Evolutionary conservation across 2,329 filamentous ascomycete species (phyloP).

Genomic region (Aspergillus amoenus): DNA sequence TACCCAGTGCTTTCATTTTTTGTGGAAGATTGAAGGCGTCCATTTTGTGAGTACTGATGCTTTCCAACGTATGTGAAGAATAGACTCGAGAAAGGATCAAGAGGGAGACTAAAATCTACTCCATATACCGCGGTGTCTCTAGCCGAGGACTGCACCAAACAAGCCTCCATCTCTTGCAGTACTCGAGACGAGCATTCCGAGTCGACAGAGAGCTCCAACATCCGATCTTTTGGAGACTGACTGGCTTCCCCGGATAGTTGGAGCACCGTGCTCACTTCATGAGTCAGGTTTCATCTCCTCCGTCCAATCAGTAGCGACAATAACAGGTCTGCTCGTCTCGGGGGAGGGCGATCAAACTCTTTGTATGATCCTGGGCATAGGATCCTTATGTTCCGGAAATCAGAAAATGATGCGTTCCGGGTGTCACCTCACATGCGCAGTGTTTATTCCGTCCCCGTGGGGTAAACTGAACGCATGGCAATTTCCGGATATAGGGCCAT

Average conservation of each 20-base stretch:
- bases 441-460: neutral
- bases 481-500: neutral
- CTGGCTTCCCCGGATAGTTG: neutral
- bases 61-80: neutral
- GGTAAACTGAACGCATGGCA: constrained; percentile 2
- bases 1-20: constrained; percentile 2
- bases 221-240: neutral
- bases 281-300: neutral
- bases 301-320: neutral
- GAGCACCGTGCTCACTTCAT: neutral
- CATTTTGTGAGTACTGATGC: neutral
- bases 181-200: neutral
- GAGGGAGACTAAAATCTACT: neutral
- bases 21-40: neutral
- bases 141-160: neutral
- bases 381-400: neutral
- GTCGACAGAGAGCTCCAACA: neutral
- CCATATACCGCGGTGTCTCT: neutral
- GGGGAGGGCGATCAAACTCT: neutral
- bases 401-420: neutral
- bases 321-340: neutral
- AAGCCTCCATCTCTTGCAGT: neutral
- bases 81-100: neutral
- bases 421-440: neutral
- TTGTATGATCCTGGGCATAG: neutral